Base-by-base conservation (phyloP, 306 rosid species). In the Prunus mira region DNA sequence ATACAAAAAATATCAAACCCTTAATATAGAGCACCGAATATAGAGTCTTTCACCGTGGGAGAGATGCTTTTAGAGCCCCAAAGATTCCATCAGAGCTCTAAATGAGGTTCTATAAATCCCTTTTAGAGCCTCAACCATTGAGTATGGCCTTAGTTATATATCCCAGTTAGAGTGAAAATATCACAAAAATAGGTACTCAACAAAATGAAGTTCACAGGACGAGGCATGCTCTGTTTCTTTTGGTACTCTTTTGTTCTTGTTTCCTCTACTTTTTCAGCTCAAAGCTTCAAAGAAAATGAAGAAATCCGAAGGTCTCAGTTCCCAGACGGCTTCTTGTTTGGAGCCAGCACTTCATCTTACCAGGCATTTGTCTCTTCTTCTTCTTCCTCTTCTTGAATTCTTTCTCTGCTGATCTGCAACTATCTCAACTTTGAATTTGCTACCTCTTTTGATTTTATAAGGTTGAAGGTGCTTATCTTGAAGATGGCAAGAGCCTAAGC, bases 381-480 rank as follows among this genome's bases (percentile, higher is more conserved):
- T 11, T 56, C 77, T 38, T 24, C 49, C 9, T 20, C n/a, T 49
- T 17, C 12, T 62, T 24, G 24, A 19, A 19, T 6, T 15, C 6
- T 12, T 11, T 55, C 2, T 6, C 41, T 57, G 3, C 25, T 22
- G 34, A 30, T 30, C 18, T 32, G 11, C 34, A 60, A 60, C 67
- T 62, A 27, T 62, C 67, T 28, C 43, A 25, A 12, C 13, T 24
- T n/a, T 22, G 12, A 57, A 57, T 57, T 57, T 12, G 18, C 9
- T 6, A 5, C 22, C 17, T 78, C 51, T 3, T 24, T 41, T 38
- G 10, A 41, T 38, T 38, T 12, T 38, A 3, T 18, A 34, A 86
- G 91, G 64, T 87, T 69, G 97, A 91, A 75, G 94, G 94, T 25
- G 92, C 86, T 20, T 69, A 76, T 67, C 62, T 78, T 61, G 92